Evolutionary conservation across 2,329 filamentous ascomycete genomes (phyloP).

Genomic region (Microsporum canis): DNA sequence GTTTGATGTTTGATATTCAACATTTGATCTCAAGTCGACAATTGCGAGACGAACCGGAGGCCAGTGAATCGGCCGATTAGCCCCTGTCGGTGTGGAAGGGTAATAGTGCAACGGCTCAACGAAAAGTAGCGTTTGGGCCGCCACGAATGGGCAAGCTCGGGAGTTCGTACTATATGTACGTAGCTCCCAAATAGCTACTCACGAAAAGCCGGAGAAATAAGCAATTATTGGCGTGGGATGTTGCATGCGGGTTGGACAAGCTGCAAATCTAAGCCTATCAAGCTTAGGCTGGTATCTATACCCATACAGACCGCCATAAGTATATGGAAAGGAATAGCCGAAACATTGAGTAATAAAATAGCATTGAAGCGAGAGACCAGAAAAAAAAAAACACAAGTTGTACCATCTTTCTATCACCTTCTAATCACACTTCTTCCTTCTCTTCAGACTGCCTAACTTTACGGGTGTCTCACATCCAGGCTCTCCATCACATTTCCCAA

Average conservation of each 20-base stretch:
- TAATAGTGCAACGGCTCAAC: neutral
- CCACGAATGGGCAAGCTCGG: neutral
- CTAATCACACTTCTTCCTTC: neutral
- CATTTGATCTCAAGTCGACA: neutral
- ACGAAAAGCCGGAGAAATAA: neutral
- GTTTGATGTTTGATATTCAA: neutral
- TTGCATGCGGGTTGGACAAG: neutral
- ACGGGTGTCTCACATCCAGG: neutral
- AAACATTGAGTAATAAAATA: neutral
- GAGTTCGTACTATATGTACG: neutral
- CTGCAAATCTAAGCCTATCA: neutral
- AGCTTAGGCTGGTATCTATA: neutral
- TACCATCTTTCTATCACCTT: neutral
- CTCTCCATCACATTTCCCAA: conserved; percentile 12
- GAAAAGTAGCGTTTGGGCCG: neutral
- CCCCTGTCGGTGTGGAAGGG: neutral
- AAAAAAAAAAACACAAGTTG: neutral
- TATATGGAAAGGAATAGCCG: neutral
- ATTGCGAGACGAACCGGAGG: neutral
- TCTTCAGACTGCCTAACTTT: neutral
- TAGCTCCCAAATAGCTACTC: neutral
- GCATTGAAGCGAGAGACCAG: neutral
- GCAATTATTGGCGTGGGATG: neutral
- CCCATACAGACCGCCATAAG: neutral
- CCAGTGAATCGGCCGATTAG: neutral